Base-by-base conservation (phyloP, 2,329 filamentous ascomycete species). In the Alternaria solani region DNA sequence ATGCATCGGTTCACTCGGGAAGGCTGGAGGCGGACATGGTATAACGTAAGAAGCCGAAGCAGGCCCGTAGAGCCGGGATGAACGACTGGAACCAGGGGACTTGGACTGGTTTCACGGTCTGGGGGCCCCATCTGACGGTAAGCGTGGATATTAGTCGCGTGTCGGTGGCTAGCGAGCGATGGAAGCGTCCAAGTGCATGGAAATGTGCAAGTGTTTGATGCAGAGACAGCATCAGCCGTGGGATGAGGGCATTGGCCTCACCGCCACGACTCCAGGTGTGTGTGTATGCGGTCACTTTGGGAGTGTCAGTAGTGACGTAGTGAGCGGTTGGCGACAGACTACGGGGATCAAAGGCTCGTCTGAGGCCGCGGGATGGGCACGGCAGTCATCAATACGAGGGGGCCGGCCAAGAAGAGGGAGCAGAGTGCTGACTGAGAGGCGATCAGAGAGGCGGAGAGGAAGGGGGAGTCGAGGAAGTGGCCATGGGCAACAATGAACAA, bases 281-380 rank as follows among this genome's bases (percentile, higher is more conserved):
- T 39, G 43, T 39, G 34, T 25, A 42, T 42, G 9, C 20, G 34
- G 28, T 39, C 34, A 23, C 25, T 36, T 34, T 34, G 11, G 42
- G 11, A 18, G 28, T 18, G 57, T 56, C 52, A 56, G 57, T 32
- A 56, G 44, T 59, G 57, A 59, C 44, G 52, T 51, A 56, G 44
- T 34, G 43, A 6, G 32, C 6, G 16, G 14, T 44, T 20, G 23
- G 12, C 30, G 41, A 14, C 25, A 34, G n/a, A 39, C 26, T 52
- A 36, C 25, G 34, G 49, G 36, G 25, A 16, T 41, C 20, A 12
- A 38, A 12, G 16, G 30, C 23, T 30, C 20, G 23, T 9, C 25
- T 14, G 14, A 34, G 28, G 38, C 23, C 36, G 39, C 41, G 28
- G 28, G 9, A 26, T 30, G 36, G 16, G 18, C 11, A 25, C 34